Base-by-base conservation (phyloP, 352 stramenopile species). In the Saprolegnia diclina region DNA sequence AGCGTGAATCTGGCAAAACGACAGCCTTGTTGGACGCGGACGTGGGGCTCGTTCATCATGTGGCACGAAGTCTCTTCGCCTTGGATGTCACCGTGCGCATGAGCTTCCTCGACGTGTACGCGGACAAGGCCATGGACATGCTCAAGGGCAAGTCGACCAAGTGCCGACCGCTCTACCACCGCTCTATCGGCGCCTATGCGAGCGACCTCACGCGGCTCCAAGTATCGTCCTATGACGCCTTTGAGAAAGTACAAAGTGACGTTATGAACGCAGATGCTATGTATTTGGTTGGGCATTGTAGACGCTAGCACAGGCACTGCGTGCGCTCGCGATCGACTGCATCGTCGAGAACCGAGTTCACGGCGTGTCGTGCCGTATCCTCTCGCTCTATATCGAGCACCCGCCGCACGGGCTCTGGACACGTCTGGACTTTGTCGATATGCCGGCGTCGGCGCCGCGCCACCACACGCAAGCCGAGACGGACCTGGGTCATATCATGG, bases 391-490 rank as follows among this genome's bases (percentile, higher is more conserved):
- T 21, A 52, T 69, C 29, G 29, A 48, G 29, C 44, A 22, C 9
- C 16, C 19, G 21, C 19, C 11, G 18, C 9, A 45, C 18, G 13
- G 22, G 24, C 10, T 14, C 13, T 69, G 63, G 63, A 61, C 16
- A 10, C 63, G 63, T 14, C 29, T 69, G 7, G 63, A 69, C 21
- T 59, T 69, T 59, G 63, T 69, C 26, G 63, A 69, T 19, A 59
- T 69, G 29, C 29, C 63, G 16, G 63, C 63, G 1, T 22, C 38
- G 16, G 53, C 16, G 32, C 44, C n/a, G 10, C 13, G 29, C 13
- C 63, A 52, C 18, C 5, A 5, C 14, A 19, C 29, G 5, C 53
- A 42, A 14, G 21, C 11, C 7, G 7, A 22, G n/a, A 22, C 5
- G 13, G 45, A 69, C 40, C 3, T 59, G 19, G 63, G 63, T 11